Base-by-base conservation (phyloP, 208 protist genomes). In the Leishmania lainsoni region DNA sequence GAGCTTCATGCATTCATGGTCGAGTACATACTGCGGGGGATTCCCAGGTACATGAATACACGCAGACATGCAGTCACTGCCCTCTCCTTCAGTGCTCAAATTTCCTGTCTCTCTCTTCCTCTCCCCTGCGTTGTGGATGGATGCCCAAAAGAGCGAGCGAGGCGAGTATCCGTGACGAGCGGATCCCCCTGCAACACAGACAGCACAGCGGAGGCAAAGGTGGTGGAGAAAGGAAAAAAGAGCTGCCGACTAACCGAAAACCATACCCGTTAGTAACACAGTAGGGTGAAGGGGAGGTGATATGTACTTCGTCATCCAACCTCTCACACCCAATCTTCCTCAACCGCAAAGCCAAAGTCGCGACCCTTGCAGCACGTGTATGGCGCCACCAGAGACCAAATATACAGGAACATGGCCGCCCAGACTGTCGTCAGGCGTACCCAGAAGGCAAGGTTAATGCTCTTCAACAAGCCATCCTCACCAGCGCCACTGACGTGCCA, bases 321-420 rank as follows among this genome's bases (percentile, higher is more conserved):
- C 29, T 59, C 63, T 79, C 45, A 86, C 1, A 72, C 73, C 89
- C 85, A 94, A 81, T 92, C 91, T 5, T 93, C 87, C 39, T 97
- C 93, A 5, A 91, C 84, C 49, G 74, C 80, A 71, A 92, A 94
- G 51, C 94, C 96, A 76, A 92, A 99, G 81, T 97, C 92, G 29
- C 97, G 85, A 56, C 94, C 87, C 51, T 90, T 92, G 84, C 94
- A 98, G 84, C 98, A 97, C 56, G 92, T 92, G 79, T 98, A 92
- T 32, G 98, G 98, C 39, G 94, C 97, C 39, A 98, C 76, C 22
- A 99, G 83, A 0, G 98, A 96, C 97, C 97, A 99, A 14, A 97
- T 80, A 80, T 98, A 99, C 4, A 98, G 71, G 9, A 97, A 56
- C 4, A 94, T 85, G 5, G 96, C 87, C 5, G 94, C 54, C 93